Conservation (phyloP, 257 asterid species). For the Ajuga chamaepitys region DNA sequence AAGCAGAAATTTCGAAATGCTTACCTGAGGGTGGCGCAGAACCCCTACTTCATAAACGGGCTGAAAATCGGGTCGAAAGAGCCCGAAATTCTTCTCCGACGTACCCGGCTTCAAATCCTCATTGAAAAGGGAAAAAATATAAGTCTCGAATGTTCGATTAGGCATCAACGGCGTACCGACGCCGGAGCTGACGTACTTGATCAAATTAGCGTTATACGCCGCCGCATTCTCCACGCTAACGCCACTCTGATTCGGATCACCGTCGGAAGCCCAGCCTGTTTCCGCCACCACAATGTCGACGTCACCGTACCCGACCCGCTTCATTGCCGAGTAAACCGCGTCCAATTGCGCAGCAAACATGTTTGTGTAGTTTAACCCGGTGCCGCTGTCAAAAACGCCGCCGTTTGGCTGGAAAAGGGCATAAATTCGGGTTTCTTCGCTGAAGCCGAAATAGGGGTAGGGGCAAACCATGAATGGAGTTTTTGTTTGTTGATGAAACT, state of each 20-base stretch:
- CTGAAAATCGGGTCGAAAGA: constrained; percentile 36
- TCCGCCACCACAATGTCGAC: constrained; percentile 48
- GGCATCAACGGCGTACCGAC: constrained; percentile 51
- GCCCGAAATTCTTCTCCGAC: constrained; percentile 36
- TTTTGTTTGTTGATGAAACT: constrained; percentile 32
- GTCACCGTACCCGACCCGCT: constrained; percentile 37
- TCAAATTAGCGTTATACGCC: constrained; percentile 27
- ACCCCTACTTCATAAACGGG: constrained; percentile 42
- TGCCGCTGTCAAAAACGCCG: constrained; percentile 25
- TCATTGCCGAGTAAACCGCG: constrained; percentile 42
- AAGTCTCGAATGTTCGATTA: constrained; percentile 32
- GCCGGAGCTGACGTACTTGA: constrained; percentile 29
- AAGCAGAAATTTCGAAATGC: too few relatives aligned
- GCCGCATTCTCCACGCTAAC: constrained; percentile 28
- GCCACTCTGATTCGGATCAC: constrained; percentile 33
- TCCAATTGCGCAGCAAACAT: constrained; percentile 43
- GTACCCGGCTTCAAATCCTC: constrained; percentile 35
- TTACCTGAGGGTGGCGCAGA: constrained; percentile 21
- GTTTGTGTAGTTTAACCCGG: constrained; percentile 33
- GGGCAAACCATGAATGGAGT: constrained; percentile 45
- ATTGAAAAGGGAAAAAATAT: constrained; percentile 33
- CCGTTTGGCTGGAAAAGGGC: constrained; percentile 36
- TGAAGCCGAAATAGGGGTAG: constrained; percentile 38
- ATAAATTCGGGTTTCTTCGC: constrained; percentile 11
- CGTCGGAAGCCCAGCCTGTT: constrained; percentile 51